Evolutionary conservation across 192 early-diverging fungal genomes (phyloP), one percentile per base, ranked within the genome.

Genomic region (Coemansia sp.): DNA sequence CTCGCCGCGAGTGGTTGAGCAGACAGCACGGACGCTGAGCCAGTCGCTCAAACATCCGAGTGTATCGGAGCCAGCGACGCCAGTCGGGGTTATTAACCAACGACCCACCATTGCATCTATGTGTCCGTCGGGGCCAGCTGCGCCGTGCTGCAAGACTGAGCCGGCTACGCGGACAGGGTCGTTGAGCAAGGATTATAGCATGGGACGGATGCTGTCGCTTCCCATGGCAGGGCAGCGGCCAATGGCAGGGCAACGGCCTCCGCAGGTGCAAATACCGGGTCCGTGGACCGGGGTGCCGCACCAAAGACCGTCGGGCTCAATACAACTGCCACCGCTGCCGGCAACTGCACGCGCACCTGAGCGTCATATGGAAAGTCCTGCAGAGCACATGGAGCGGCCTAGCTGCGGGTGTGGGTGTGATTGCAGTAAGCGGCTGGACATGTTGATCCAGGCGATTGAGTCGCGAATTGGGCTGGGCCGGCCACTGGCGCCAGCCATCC

Each of bases 401-500:
- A 66, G 70, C 51, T 83, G 81, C 59, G 59, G 56, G 10, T 83
- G 81, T 41, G 81, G 81, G 10, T 83, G 81, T 62, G 69, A 78
- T 53, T 83, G 81, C 55, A 53, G 67, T 45, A 41, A 62, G 25
- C 59, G 69, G 41, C 72, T 83, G 19, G 66, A 70, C 53, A 65
- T 72, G 39, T 70, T 83, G 17, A 60, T 78, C 25, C 68, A 64
- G 2, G 67, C 72, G 0, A 74, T 80, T 32, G 77, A 80, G 57
- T 55, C 65, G 19, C 68, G 71, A 12, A 66, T 80, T n/a, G 72
- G 77, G 5, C 57, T 61, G 51, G 67, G 53, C 35, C 51, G 24
- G 62, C 52, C 62, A 23, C 37, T 54, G 12, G 51, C 51, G 35
- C 59, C 63, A 11, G 29, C 43, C 17, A 23, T 51, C 21, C 57